phyloP scores from a whole-genome alignment of 1,284 basidiomycete species.

The Clitocybe nebularis region DNA sequence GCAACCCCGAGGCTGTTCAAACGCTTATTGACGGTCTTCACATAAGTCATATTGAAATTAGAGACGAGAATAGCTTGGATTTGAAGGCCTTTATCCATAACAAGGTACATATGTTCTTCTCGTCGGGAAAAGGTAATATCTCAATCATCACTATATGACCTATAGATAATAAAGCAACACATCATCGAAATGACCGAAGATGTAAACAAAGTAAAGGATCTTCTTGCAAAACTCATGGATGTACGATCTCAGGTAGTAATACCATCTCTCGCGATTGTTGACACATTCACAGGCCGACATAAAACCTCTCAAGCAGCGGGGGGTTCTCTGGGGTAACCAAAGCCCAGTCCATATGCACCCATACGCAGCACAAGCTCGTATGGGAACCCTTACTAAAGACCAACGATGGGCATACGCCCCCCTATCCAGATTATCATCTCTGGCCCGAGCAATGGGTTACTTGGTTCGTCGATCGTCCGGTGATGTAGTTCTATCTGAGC shows the following conservation, averaged over 20 bases:
- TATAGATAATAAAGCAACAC: slow-evolving; percentile 64
- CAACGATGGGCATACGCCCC: slow-evolving; percentile 39
- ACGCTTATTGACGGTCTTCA: slow-evolving; percentile 92
- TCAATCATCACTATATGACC: too few species aligned
- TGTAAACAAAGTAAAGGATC: slow-evolving; percentile 51
- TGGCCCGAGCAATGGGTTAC: slow-evolving; percentile 81
- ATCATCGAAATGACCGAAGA: slow-evolving; percentile 66
- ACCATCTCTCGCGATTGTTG: too few species aligned
- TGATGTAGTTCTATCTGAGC: too few species aligned
- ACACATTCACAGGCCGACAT: slow-evolving; percentile 32
- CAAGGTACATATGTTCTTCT: slow-evolving; percentile 76
- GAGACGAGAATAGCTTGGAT: slow-evolving; percentile 90
- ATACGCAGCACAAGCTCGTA: slow-evolving; percentile 43
- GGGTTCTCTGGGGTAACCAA: slow-evolving; percentile 28
- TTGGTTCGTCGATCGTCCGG: slow-evolving; percentile 53
- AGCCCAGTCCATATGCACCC: slow-evolving; percentile 51
- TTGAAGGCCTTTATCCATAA: slow-evolving; percentile 84
- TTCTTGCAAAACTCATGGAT: slow-evolving; percentile 66
- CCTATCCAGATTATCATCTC: slow-evolving; percentile 44
- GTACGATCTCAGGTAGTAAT: too few species aligned
- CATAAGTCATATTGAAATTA: slow-evolving; percentile 93
- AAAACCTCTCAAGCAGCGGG: slow-evolving; percentile 27
- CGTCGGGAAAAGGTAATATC: too few species aligned
- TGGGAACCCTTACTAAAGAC: slow-evolving; percentile 31
- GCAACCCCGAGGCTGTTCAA: slow-evolving; percentile 85